Base-by-base conservation (phyloP, 345 rosid genomes). In the Adansonia digitata region DNA sequence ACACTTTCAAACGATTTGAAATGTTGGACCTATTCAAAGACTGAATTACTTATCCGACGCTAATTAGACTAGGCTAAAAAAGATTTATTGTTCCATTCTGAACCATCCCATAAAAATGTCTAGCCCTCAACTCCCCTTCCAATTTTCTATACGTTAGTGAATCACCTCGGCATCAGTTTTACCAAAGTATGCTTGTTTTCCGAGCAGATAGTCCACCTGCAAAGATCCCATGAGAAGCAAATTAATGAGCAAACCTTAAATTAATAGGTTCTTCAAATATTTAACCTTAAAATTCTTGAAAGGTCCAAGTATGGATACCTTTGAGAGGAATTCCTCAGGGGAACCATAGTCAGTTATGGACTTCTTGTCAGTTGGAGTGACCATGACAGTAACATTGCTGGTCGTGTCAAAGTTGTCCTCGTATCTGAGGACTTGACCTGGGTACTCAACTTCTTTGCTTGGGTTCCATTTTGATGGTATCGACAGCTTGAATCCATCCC, bases 401-500 rank as follows among this genome's bases (percentile, higher is more conserved):
- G 79, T 90, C 66, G 89, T 0, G 34, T 95, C 99, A 31, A 90
- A 93, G 86, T 93, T 95, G 87, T 95, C 98, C 83, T 95, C 97
- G 10, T 71, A 93, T 66, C 99, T 85, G 1, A 92, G 86, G 40
- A 95, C 93, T 82, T 93, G 96, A 59, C 98, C 99, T 0, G 98
- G 96, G 86, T 22, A 94, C 82, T 94, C 98, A 31, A 65, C 73
- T 85, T 92, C 98, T 72, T 88, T 91, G 89, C 95, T 92, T n/a
- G 94, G 97, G 82, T 90, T 94, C 98, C 97, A 92, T 82, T 94
- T 94, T 43, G 98, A 5, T 31, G 98, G 98, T 37, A 92, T 70
- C n/a, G 72, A 77, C 12, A 94, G 45, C 85, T 83, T 88, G 88
- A 94, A 94, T 37, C 98, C 94, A 37, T 90, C 80, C 45, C 97